These are phyloP conservation scores for Solanum bulbocastanum DNA, from an alignment of 257 asterid genomes.

Conservation along the genomic window DNA sequence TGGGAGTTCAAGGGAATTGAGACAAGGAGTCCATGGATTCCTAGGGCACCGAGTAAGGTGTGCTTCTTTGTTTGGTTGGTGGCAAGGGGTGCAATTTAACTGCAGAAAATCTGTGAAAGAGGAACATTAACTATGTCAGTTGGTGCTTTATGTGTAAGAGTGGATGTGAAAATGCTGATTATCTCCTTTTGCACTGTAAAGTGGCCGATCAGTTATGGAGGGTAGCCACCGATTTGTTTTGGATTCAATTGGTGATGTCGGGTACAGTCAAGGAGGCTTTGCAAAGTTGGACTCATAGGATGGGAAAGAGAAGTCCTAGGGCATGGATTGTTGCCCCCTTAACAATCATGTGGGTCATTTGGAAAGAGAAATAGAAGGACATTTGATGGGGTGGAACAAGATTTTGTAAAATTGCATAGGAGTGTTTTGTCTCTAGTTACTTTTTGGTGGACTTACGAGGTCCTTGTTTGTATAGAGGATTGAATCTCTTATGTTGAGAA, in stretches of 20 bases:
- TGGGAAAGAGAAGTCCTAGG: not conserved
- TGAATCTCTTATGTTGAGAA: not conserved
- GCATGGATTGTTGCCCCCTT: not conserved
- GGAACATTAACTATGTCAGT: not conserved
- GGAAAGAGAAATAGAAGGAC: not conserved
- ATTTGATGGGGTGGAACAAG: not conserved
- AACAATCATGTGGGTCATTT: not conserved
- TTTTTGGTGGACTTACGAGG: not conserved
- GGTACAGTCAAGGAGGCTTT: not conserved
- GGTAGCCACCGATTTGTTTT: not conserved
- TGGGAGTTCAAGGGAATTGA: not conserved
- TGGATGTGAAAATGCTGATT: not conserved
- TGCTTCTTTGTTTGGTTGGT: not conserved
- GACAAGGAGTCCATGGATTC: not conserved
- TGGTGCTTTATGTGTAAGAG: not conserved
- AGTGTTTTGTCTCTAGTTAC: not conserved
- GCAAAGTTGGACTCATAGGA: not conserved
- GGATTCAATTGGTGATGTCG: not conserved
- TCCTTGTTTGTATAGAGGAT: not conserved
- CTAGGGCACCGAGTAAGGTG: not conserved
- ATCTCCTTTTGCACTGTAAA: not conserved
- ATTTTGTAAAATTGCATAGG: not conserved
- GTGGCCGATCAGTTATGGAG: not conserved
- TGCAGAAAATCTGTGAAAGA: not conserved
- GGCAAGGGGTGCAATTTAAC: not conserved